These are phyloP conservation scores for Pseudozyma sp. DNA, from an alignment of 1,284 basidiomycete genomes.

Conservation along the genomic window DNA sequence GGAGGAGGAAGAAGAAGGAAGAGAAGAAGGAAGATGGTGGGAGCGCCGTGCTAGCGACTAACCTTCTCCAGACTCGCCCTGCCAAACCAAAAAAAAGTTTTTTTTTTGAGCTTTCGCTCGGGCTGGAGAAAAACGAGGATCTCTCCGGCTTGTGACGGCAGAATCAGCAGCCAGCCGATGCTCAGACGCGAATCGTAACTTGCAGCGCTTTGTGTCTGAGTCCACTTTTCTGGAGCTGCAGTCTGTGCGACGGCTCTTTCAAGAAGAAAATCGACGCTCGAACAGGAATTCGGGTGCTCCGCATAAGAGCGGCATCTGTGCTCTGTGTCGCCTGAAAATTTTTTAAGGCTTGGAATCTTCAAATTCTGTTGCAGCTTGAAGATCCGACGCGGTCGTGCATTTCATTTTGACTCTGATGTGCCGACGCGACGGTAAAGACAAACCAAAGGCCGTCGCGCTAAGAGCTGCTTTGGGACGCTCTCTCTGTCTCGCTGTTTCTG, in stretches of 20 bases:
- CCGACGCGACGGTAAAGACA: background rate
- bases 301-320: background rate
- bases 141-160: background rate
- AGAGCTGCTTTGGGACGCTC: background rate
- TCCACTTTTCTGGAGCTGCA: no score
- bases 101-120: conserved; percentile 1
- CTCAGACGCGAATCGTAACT: no score
- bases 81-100: conserved; percentile 1
- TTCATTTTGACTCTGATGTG: background rate
- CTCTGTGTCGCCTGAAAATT: background rate
- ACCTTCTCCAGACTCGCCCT: conserved; percentile 8
- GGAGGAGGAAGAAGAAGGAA: conserved; percentile 45
- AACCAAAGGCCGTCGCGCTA: conserved; percentile 3
- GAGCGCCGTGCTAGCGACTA: conserved; percentile 32
- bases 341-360: conserved; percentile 1
- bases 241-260: background rate
- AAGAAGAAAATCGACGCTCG: conserved; percentile 9
- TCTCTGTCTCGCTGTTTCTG: background rate
- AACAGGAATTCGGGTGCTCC: background rate
- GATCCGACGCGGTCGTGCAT: conserved; percentile 14
- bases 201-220: no score
- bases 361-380: background rate
- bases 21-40: conserved; percentile 53
- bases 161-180: no score
- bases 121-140: background rate